Evolutionary conservation across 2,329 filamentous ascomycete species (phyloP), one percentile per base, ranked within the genome.

Genomic region (Coleophoma cylindrospora): DNA sequence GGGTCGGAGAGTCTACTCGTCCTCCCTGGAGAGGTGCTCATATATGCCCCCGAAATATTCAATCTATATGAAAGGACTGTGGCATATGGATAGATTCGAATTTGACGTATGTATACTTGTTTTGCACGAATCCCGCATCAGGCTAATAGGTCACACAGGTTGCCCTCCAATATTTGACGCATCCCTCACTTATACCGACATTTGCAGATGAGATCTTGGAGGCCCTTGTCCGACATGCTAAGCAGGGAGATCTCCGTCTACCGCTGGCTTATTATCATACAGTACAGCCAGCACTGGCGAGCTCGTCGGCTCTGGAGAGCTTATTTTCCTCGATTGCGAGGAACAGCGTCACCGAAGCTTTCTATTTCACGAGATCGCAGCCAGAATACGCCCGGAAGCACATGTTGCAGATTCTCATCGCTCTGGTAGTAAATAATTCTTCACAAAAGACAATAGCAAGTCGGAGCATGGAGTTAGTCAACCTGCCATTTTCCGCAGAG

Each of bases 201-300:
- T 95, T 94, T 61, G 80, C 87, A 50, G 89, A 94, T 68, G 87
- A 95, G 54, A 91, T 95, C 47, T 76, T 94, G 57, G 77, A 79
- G 22, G 77, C 79, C 4, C 78, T 94, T 4, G 80, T 89, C 47
- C 76, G 79, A 36, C 77, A 83, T 55, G 75, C 82, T 36, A 70
- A 75, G 40, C 70, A 76, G 44, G 72, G 74, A 50, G 83, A 89
- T 62, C 79, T 81, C 59, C 76, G 72, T 22, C 74, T 91, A 2
- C 79, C 87, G 0, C 75, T 94, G 27, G 85, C 88, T 11, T 95
- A 94, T 69, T 94, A 87, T 69, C 78, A 91, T 57, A 81, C 85
- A 12, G 84, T 86, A 1, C 83, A 84, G 56, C 89, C 90, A 2
- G 80, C 86, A 17, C 72, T 95, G n/a, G 80, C 80, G 57, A 80